phyloP scores from a whole-genome alignment of 148 eudicot species.

The Drosera capensis region DNA sequence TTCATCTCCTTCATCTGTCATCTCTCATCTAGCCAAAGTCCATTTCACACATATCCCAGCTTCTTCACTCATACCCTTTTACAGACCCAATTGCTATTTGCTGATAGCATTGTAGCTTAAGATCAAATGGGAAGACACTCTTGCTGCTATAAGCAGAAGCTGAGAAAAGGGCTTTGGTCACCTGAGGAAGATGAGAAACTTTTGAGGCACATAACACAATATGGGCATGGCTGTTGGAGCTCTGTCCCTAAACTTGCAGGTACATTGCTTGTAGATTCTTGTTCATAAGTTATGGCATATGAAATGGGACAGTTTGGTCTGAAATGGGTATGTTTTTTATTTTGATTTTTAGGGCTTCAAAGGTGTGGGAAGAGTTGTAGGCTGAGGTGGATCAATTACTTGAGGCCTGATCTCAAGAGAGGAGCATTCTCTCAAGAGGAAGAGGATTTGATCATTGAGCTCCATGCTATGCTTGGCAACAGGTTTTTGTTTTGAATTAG shows the following conservation, averaged over 20 bases:
- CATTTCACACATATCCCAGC: not conserved
- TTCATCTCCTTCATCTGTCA: constrained; percentile 15
- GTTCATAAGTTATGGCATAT: too few relatives aligned
- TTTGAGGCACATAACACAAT: constrained; percentile 55
- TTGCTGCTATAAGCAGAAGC: constrained; percentile 86
- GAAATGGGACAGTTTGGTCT: too few relatives aligned
- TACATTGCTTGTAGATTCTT: constrained; percentile 3
- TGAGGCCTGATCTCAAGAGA: constrained; percentile 85
- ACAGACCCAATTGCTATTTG: constrained; percentile 3
- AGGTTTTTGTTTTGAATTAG: constrained; percentile 27
- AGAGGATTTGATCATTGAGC: constrained; percentile 72
- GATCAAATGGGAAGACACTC: constrained; percentile 78
- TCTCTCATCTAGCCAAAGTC: constrained; percentile 1
- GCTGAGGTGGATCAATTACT: constrained; percentile 79
- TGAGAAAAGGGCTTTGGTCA: constrained; percentile 95
- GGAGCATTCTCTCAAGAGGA: constrained; percentile 84
- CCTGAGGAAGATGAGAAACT: constrained; percentile 97
- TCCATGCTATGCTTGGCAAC: constrained; percentile 82
- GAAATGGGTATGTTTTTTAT: too few relatives aligned
- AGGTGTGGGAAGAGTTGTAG: constrained; percentile 98
- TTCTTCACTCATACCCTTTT: constrained; percentile 17
- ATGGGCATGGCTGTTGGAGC: constrained; percentile 96
- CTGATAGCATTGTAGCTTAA: constrained; percentile 9
- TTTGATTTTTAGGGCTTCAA: constrained; percentile 41
- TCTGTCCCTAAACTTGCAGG: constrained; percentile 98